These are phyloP conservation scores for Lantana camara DNA, from an alignment of 257 asterid genomes.

Conservation along the genomic window DNA sequence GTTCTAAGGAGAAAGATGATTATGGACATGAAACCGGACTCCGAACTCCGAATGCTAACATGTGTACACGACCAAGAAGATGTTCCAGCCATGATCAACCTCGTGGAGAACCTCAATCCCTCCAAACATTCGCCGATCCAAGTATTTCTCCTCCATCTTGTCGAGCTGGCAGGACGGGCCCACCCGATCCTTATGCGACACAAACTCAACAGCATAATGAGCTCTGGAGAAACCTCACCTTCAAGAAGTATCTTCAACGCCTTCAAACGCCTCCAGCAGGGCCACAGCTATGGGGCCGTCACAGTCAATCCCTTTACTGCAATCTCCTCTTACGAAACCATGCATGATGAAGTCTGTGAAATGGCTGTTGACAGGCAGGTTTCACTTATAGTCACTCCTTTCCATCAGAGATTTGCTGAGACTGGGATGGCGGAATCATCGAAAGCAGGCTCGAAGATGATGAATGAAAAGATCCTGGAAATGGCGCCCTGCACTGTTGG, in stretches of 20 bases:
- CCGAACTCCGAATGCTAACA: constrained; percentile 34
- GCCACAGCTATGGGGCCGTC: constrained; percentile 18
- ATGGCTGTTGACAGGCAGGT: constrained; percentile 33
- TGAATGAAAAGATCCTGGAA: constrained; percentile 32
- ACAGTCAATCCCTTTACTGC: constrained; percentile 34
- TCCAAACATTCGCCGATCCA: constrained; percentile 26
- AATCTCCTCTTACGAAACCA: constrained; percentile 32
- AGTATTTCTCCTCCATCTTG: constrained; percentile 38
- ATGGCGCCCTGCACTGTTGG: constrained; percentile 39
- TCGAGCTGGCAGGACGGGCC: constrained; percentile 38
- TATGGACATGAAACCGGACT: constrained; percentile 29
- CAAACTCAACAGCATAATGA: constrained; percentile 24
- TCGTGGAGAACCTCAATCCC: constrained; percentile 40
- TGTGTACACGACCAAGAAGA: constrained; percentile 44
- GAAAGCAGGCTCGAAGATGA: constrained; percentile 15
- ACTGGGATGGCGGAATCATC: constrained; percentile 10
- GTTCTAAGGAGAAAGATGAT: constrained; percentile 28
- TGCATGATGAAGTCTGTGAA: constrained; percentile 39
- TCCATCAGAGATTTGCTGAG: constrained; percentile 24
- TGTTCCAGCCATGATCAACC: constrained; percentile 30
- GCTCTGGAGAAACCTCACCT: constrained; percentile 23
- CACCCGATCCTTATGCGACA: constrained; percentile 44
- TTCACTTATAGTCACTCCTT: constrained; percentile 36
- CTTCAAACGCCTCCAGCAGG: constrained; percentile 30
- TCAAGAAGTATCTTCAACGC: constrained; percentile 42